Evolutionary conservation across 345 rosid species (phyloP), one percentile per base, ranked within the genome.

Genomic region (Isatis tinctoria): DNA sequence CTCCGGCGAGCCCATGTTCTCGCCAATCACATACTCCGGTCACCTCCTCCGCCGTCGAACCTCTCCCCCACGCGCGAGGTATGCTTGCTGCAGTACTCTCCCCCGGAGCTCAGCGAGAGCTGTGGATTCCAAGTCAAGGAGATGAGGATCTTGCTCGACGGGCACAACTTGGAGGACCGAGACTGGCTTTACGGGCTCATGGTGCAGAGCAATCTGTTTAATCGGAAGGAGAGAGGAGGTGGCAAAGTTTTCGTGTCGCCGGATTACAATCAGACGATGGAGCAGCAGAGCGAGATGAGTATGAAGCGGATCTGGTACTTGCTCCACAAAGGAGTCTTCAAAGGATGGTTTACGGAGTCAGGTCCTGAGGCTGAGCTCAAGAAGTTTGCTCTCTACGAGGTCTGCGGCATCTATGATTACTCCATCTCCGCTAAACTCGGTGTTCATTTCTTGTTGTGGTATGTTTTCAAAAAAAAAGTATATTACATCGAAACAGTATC

Each of bases 391-490:
- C 24, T 82, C 33, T 73, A 70, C n/a, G 98, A 94, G 65, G 88
- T 83, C 49, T 12, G 78, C 8, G 74, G 74, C 40, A 83, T 86
- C 2, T 94, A 32, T 58, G 98, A 94, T 78, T 95, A 91, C 68
- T 90, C 97, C 18, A 73, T 91, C 43, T 73, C 81, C 5, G 76
- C 82, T 30, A 94, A 88, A 83, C 43, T 86, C 40, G 97, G 96
- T 17, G 98, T 91, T 75, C 97, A 94, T 67, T 90, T 86, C 88
- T 84, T 83, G 74, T 78, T 91, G 59, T 91, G 97, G 97, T 90
- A 72, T 28, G 74, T 75, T 20, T 20, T 45, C 20, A 45, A 45
- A 9, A 45, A 22, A 22, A 2, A 22, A 22, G n/a, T n/a, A n/a
- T 22, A 22, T 22, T 22, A 22, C 24, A 22, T 22, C n/a, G n/a